A percentile compares a stretch with the other conserved stretches of the same genome.
phyloP scores from a whole-genome alignment of 2,329 filamentous ascomycete species.

The Chrysoporthe cubensis region DNA sequence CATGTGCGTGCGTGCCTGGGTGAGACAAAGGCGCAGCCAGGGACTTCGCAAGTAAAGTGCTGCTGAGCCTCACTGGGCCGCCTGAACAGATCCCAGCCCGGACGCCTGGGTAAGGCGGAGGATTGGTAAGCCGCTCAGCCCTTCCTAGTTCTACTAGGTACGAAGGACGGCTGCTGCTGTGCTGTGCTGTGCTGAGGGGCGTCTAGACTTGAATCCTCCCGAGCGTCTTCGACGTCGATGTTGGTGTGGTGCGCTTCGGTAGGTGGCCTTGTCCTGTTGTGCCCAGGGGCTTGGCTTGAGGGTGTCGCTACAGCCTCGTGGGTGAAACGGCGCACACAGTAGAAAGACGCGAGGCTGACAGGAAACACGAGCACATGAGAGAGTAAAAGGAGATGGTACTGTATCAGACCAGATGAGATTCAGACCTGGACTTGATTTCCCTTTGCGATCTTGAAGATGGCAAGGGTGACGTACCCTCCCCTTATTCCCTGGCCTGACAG shows the following conservation, averaged over 20 bases:
- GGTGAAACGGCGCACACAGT: background rate
- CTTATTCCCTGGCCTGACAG: too few relatives aligned
- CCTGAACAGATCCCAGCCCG: conserved; percentile 1
- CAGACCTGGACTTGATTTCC: too few relatives aligned
- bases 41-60: conserved; percentile 7
- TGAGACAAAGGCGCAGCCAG: background rate
- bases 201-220: background rate
- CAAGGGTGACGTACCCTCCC: too few relatives aligned
- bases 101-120: background rate
- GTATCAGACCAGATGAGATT: too few relatives aligned
- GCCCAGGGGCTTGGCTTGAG: background rate
- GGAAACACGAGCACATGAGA: background rate
- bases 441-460: too few relatives aligned
- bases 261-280: background rate
- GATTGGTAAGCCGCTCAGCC: background rate
- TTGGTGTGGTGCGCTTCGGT: background rate
- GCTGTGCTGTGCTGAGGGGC: background rate
- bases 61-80: conserved; percentile 26
- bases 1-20: background rate
- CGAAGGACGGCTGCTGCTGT: background rate
- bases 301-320: background rate
- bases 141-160: background rate
- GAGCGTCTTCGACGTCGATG: background rate
- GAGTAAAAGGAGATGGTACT: too few relatives aligned
- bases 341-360: background rate